phyloP scores from a whole-genome alignment of 164 flowering plant genomes.

The Magnolia kwangsiensis region DNA sequence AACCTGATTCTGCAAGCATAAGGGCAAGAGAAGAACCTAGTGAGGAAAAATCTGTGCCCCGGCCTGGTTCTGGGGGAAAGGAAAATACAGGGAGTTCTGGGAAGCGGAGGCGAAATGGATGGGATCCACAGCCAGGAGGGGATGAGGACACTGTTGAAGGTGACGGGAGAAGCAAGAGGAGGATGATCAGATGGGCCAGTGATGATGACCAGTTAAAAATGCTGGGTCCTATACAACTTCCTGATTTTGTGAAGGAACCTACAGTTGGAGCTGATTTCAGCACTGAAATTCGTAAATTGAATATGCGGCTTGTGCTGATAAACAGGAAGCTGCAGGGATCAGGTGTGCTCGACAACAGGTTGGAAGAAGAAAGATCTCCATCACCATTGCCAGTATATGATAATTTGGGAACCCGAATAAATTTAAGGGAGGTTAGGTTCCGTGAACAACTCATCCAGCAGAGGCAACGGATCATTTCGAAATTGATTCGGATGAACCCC shows the following conservation, averaged over 20 bases:
- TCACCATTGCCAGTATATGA: constrained; percentile 23
- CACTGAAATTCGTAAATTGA: constrained; percentile 22
- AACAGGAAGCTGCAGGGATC: constrained; percentile 23
- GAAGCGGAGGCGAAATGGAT: constrained; percentile 29
- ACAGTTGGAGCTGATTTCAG: constrained; percentile 7
- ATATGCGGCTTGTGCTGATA: constrained; percentile 20
- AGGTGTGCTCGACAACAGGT: constrained; percentile 19
- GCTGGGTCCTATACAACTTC: constrained; percentile 43
- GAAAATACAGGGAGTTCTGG: constrained; percentile 34
- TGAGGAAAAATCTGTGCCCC: neutral
- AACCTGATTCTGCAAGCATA: neutral
- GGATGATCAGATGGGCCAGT: constrained; percentile 31
- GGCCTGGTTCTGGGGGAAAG: constrained; percentile 9
- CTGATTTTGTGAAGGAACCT: constrained; percentile 22
- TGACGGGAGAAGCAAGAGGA: constrained; percentile 25
- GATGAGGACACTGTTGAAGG: constrained; percentile 20
- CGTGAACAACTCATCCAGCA: constrained; percentile 23
- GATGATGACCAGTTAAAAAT: constrained; percentile 27
- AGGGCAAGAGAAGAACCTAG: neutral
- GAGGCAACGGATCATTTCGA: constrained; percentile 30
- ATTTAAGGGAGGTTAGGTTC: constrained; percentile 20
- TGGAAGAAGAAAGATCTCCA: constrained; percentile 21
- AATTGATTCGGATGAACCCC: constrained; percentile 32
- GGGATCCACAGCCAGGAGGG: constrained; percentile 19
- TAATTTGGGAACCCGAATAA: constrained; percentile 22